Evolutionary conservation across 164 flowering plant genomes (phyloP).

Genomic region (Magnolia changhungtana): DNA sequence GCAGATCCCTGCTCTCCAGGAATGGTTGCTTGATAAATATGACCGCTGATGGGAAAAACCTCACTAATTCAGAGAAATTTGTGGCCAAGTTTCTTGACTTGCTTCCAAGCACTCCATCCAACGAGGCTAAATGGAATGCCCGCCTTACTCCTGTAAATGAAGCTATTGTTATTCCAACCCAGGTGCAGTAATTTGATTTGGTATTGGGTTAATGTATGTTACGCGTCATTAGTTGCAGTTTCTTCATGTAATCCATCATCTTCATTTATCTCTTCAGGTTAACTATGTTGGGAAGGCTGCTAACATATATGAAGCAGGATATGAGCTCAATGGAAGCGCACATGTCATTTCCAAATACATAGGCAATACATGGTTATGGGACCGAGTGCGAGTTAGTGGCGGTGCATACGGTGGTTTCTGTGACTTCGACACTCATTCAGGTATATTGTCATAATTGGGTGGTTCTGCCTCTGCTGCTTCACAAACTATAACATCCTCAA

Average conservation of each 20-base stretch:
- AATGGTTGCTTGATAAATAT: slow-evolving; percentile 76
- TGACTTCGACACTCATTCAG: slow-evolving; percentile 94
- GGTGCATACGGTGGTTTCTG: slow-evolving; percentile 99
- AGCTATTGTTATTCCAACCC: slow-evolving; percentile 93
- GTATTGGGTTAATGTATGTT: no score
- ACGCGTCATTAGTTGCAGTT: background rate
- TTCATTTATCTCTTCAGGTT: slow-evolving; percentile 43
- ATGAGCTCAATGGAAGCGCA: slow-evolving; percentile 89
- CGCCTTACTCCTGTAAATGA: slow-evolving; percentile 67
- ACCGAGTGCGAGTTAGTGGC: slow-evolving; percentile 96
- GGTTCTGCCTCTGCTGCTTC: background rate
- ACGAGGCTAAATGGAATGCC: slow-evolving; percentile 48
- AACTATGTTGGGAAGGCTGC: slow-evolving; percentile 99
- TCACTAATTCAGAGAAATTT: slow-evolving; percentile 58
- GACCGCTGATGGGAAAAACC: slow-evolving; percentile 86
- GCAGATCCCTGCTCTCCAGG: slow-evolving; percentile 68
- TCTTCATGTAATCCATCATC: background rate
- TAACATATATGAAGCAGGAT: slow-evolving; percentile 78
- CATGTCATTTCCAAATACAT: slow-evolving; percentile 93
- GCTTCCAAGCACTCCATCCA: slow-evolving; percentile 56
- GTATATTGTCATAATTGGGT: slow-evolving; percentile 25
- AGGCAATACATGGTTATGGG: slow-evolving; percentile 98
- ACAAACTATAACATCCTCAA: background rate
- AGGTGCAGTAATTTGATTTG: slow-evolving; percentile 39
- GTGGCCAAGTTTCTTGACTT: slow-evolving; percentile 77